phyloP scores from a whole-genome alignment of 306 rosid species.

The Carpinus viminea region DNA sequence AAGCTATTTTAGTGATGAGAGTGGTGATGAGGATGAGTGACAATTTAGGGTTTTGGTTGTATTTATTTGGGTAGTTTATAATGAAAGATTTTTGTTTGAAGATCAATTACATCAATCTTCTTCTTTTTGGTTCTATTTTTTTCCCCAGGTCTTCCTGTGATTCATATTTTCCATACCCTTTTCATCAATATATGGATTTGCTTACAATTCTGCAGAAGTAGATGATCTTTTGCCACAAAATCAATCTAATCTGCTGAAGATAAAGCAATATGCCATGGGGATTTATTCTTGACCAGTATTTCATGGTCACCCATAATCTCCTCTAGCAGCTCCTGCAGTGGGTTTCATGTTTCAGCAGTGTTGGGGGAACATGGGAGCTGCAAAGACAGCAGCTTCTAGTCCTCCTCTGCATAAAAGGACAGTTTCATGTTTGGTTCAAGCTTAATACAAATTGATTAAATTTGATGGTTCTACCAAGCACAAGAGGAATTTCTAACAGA shows the following conservation, averaged over 20 bases:
- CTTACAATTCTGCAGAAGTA: not conserved
- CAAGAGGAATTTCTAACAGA: not conserved
- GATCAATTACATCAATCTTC: no score
- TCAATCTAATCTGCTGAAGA: no score
- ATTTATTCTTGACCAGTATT: slow-evolving; percentile 53
- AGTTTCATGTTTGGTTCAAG: not conserved
- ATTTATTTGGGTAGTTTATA: no score
- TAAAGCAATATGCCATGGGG: not conserved
- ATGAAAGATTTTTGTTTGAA: no score
- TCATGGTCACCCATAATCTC: slow-evolving; percentile 87
- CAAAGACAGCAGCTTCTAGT: slow-evolving; percentile 78
- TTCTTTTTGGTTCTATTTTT: no score
- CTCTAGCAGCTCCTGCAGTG: slow-evolving; percentile 65
- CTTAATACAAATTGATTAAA: no score
- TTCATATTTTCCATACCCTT: no score
- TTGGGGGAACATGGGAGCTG: slow-evolving; percentile 95
- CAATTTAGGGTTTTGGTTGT: not conserved
- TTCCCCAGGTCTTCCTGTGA: no score
- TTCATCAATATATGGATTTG: not conserved
- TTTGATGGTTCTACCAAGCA: not conserved
- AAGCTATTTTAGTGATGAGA: slow-evolving; percentile 88
- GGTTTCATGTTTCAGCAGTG: no score
- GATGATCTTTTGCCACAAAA: not conserved
- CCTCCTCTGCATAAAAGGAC: slow-evolving; percentile 42
- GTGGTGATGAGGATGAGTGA: slow-evolving; percentile 62